These are phyloP conservation scores for Seiridium unicorne DNA, from an alignment of 2,329 filamentous ascomycete species.

Conservation along the genomic window DNA sequence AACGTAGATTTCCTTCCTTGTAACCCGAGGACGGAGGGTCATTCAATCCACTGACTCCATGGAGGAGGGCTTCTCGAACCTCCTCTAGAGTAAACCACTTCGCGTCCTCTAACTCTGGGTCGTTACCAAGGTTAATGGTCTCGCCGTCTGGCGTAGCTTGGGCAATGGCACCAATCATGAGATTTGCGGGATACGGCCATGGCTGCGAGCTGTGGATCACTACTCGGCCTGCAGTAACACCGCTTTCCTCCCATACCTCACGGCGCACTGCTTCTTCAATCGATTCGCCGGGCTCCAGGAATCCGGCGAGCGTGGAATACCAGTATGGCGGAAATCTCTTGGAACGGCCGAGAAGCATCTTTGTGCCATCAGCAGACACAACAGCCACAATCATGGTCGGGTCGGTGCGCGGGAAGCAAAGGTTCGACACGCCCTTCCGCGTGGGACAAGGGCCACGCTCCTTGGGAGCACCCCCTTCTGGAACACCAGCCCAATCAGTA, in stretches of 20 bases:
- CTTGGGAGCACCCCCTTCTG: constrained; percentile 36
- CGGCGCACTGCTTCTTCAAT: constrained; percentile 81
- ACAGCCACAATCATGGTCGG: constrained; percentile 95
- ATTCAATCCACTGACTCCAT: constrained; percentile 66
- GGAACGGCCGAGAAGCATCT: constrained; percentile 79
- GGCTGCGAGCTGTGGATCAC: constrained; percentile 82
- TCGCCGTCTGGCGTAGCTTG: constrained; percentile 80
- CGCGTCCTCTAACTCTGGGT: constrained; percentile 87
- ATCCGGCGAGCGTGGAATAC: constrained; percentile 88
- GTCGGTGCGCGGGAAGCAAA: constrained; percentile 89
- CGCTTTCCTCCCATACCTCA: constrained; percentile 85
- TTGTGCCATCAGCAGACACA: constrained; percentile 74
- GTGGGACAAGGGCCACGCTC: constrained; percentile 74
- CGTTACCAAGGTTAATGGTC: constrained; percentile 77
- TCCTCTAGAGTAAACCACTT: constrained; percentile 86
- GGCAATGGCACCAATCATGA: constrained; percentile 87
- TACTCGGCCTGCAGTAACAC: constrained; percentile 73
- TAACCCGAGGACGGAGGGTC: constrained; percentile 64
- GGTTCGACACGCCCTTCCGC: constrained; percentile 81
- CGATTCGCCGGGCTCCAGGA: constrained; percentile 81
- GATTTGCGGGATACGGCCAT: constrained; percentile 81
- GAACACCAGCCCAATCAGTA: constrained; percentile 55
- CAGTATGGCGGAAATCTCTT: constrained; percentile 80
- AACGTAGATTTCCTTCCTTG: constrained; percentile 71
- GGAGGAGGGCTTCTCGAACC: constrained; percentile 68